Percentiles rank a stretch among this genome's conserved stretches.
Conservation (phyloP, 768 basidiomycete genomes). For the Tricholoma terreum region DNA sequence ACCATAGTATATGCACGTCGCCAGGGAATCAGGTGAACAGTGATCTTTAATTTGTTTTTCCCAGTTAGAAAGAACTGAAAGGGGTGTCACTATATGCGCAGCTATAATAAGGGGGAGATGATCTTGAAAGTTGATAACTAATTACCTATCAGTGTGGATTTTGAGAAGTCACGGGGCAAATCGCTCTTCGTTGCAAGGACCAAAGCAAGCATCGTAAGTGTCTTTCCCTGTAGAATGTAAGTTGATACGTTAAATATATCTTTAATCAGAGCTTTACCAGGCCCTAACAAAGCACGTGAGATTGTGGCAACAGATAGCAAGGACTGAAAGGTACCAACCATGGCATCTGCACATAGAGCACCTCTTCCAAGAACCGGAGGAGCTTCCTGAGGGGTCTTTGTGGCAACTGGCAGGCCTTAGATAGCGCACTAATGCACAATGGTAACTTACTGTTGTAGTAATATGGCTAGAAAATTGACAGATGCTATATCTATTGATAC, state of each 20-base stretch:
- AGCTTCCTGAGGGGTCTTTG: conserved; percentile 69
- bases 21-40: conserved; percentile 49
- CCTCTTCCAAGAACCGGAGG: conserved; percentile 72
- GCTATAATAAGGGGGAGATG: neutral
- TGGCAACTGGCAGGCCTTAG: conserved; percentile 53
- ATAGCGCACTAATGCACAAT: conserved; percentile 1
- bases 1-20: conserved; percentile 69
- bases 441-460: conserved; percentile 63
- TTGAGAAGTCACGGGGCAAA: conserved; percentile 49
- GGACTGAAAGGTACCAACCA: conserved; percentile 64
- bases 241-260: neutral
- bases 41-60: conserved; percentile 82
- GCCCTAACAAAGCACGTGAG: conserved; percentile 29
- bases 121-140: neutral
- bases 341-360: conserved; percentile 87
- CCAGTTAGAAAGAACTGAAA: conserved; percentile 87
- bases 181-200: conserved; percentile 76
- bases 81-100: conserved; percentile 58
- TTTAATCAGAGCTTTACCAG: conserved; percentile 28
- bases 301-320: neutral
- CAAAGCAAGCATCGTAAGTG: conserved; percentile 82
- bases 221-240: conserved; percentile 67
- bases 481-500: conserved; percentile 10
- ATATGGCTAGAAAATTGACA: conserved; percentile 39
- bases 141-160: conserved; percentile 77